Conservation (phyloP, 306 rosid genomes). For the Pyrus bretschneideri region DNA sequence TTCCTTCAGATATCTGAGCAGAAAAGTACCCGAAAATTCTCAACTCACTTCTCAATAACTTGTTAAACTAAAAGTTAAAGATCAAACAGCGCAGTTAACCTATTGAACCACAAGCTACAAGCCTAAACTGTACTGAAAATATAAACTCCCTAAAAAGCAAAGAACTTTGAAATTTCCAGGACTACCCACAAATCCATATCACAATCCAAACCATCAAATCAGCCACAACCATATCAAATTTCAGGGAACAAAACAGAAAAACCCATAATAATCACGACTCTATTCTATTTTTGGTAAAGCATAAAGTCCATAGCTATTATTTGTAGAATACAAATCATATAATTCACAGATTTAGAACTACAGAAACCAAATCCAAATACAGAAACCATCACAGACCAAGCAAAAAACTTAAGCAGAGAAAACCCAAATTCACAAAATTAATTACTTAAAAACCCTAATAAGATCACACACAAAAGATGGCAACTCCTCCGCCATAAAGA, state of each 20-base stretch:
- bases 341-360: not conserved
- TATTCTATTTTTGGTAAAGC: not conserved
- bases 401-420: not conserved
- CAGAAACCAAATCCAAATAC: not conserved
- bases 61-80: not conserved
- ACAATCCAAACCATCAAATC: not conserved
- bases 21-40: not conserved
- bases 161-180: not conserved
- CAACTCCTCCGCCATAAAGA: constrained; percentile 1
- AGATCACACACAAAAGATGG: not conserved
- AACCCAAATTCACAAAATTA: not conserved
- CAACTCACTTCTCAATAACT: not conserved
- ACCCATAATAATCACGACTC: not conserved
- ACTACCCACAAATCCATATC: not conserved
- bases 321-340: not conserved
- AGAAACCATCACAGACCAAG: not conserved
- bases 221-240: constrained; percentile 14
- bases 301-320: not conserved
- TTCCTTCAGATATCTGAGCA: constrained; percentile 1
- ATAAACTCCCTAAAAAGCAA: not conserved
- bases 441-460: not conserved
- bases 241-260: not conserved
- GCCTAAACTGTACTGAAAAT: not conserved
- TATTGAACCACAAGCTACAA: not conserved
- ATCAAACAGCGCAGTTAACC: not conserved